A percentile compares a stretch with the other conserved stretches of the same genome.
Evolutionary conservation across 73 alveolate genomes (phyloP).

Genomic region (Diophrys sp.): DNA sequence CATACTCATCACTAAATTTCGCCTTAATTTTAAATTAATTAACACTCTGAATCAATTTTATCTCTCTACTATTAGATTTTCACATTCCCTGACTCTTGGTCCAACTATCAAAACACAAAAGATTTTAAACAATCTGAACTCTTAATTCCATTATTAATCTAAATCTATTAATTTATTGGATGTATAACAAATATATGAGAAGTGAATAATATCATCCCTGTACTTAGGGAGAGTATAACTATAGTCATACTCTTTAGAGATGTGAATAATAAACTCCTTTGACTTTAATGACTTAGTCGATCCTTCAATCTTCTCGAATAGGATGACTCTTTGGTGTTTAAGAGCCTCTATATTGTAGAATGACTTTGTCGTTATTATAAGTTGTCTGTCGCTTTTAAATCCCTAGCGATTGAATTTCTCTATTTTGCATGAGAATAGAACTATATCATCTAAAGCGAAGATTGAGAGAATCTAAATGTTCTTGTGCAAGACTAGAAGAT

Average conservation of each 20-base stretch:
- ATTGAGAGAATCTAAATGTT: too few species aligned
- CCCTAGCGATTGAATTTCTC: slow-evolving; percentile 13
- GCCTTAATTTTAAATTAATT: too few species aligned
- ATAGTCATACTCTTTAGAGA: slow-evolving; percentile 78
- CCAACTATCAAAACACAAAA: too few species aligned
- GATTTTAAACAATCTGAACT: too few species aligned
- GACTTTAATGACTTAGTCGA: slow-evolving; percentile 8
- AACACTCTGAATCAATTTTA: too few species aligned
- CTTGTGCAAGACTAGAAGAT: too few species aligned
- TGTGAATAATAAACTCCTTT: slow-evolving; percentile 73
- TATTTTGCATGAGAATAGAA: not conserved
- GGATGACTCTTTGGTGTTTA: slow-evolving; percentile 13
- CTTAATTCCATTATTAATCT: too few species aligned
- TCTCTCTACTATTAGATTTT: too few species aligned
- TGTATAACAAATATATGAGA: slow-evolving; percentile 3
- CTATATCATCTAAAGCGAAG: not conserved
- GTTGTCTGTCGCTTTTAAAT: slow-evolving; percentile 1
- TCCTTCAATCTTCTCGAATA: not conserved
- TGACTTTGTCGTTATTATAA: slow-evolving; percentile 6
- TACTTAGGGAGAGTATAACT: slow-evolving; percentile 54
- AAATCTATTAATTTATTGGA: too few species aligned
- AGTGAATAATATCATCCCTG: slow-evolving; percentile 50
- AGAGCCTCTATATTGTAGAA: slow-evolving; percentile 4
- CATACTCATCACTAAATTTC: too few species aligned
- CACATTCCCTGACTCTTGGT: too few species aligned